phyloP scores from a whole-genome alignment of 1,284 basidiomycete species.

The Pseudozyma tsukubaensis region DNA sequence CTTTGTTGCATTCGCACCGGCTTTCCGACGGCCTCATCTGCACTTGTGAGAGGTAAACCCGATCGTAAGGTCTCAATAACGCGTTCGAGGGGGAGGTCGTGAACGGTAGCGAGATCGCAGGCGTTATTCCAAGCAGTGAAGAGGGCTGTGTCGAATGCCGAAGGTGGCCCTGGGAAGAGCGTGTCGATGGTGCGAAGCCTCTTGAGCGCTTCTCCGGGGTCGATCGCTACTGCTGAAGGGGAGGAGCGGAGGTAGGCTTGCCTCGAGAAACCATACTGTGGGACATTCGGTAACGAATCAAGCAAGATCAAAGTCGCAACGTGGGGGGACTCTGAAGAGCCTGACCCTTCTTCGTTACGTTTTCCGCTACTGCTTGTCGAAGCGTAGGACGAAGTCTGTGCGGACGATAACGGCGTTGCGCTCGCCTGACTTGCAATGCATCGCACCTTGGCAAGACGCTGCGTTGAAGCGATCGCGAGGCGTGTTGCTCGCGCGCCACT shows the following conservation, averaged over 20 bases:
- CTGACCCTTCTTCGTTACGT: background rate
- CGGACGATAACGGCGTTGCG: no score
- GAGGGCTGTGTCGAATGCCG: conserved; percentile 8
- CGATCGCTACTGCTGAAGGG: background rate
- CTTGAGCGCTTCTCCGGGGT: background rate
- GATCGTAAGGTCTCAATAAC: conserved; percentile 2
- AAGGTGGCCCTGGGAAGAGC: conserved; percentile 31
- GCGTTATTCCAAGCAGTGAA: conserved; percentile 26
- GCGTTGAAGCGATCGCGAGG: no score
- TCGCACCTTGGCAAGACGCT: no score
- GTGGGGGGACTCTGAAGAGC: background rate
- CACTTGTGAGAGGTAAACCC: background rate
- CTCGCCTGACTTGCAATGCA: no score
- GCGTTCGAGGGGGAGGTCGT: background rate
- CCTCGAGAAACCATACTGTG: conserved; percentile 26
- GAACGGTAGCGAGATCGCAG: conserved; percentile 12
- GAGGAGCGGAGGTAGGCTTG: conserved; percentile 17
- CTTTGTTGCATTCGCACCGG: conserved; percentile 5
- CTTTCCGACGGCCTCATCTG: background rate
- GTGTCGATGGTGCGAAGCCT: conserved; percentile 7
- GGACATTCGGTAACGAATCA: conserved; percentile 7
- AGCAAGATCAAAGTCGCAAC: conserved; percentile 14
- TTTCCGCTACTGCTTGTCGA: background rate
- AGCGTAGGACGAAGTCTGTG: no score
- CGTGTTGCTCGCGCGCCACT: no score